Base-by-base conservation (phyloP, 169 alveolate genomes). In the Cryptosporidium sp. region DNA sequence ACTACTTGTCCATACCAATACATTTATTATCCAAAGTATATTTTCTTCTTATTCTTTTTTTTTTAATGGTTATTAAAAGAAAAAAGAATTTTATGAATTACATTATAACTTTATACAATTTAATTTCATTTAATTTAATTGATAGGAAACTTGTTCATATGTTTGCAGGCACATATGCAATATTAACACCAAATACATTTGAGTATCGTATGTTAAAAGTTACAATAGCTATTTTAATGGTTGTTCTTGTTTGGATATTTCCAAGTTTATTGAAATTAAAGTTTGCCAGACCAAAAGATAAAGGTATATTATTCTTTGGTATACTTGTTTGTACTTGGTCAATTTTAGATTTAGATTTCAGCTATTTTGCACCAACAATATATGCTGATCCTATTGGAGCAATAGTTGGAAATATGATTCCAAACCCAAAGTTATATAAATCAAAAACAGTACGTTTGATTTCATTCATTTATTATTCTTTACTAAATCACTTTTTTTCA, bases 301-400 rank as follows among this genome's bases (percentile, higher is more conserved):
- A 68, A 35, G 92, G 92, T 2, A 86, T 86, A n/a, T n/a, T 68
- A 4, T 56, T 29, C 26, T 86, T 84, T 73, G 87, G 92, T 23
- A 7, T 33, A 21, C 73, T 86, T 9, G 92, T 86, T 44, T 61
- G 70, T 45, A 33, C n/a, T 73, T 86, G 92, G 92, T 87, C 92
- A 23, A 23, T 68, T 14, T 53, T 67, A 12, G 39, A 45, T 42
- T 42, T 86, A 33, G 87, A 87, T 44, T 53, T 60, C n/a, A 51
- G 65, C 9, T 51, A 62, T 35, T 68, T 86, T 18, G 84, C 75
- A n/a, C 92, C 93, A 35, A n/a, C 87, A 12, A 84, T 86, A 33
- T 86, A 84, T 42, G 92, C 92, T 10, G 92, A 86, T 68, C 92
- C 92, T 12, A 68, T 86, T 26, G 92, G 87, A 31, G 92, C 92